Evolutionary conservation across 1,139 yeast species (phyloP).

Genomic region (Diutina neorugosa): DNA sequence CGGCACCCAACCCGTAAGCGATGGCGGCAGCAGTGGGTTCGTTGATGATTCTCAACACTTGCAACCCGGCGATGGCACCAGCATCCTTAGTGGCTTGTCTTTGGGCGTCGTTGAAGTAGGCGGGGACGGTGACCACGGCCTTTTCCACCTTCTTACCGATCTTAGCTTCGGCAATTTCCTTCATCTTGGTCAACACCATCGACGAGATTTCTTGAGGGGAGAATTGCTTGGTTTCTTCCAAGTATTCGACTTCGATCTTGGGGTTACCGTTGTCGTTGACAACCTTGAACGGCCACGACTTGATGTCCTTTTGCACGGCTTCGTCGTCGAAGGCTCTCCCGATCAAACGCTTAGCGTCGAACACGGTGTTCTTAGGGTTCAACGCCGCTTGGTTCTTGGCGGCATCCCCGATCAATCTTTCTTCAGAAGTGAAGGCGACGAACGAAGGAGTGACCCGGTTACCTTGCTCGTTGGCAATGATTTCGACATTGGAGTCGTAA

Average conservation of each 20-base stretch:
- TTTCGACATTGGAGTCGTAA: conserved; percentile 80
- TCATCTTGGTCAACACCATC: conserved; percentile 95
- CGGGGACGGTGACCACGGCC: conserved; percentile 95
- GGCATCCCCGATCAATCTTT: conserved; percentile 98
- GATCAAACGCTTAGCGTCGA: conserved; percentile 96
- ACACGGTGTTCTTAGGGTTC: conserved; percentile 93
- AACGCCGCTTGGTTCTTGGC: conserved; percentile 98
- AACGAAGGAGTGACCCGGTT: conserved; percentile 98
- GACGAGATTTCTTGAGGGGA: conserved; percentile 97
- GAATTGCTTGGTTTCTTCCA: conserved; percentile 87
- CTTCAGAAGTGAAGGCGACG: conserved; percentile 96
- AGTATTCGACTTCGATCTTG: conserved; percentile 84
- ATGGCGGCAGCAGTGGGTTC: conserved; percentile 98
- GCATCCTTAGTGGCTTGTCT: conserved; percentile 99
- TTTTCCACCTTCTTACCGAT: conserved; percentile 88
- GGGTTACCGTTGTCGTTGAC: conserved; percentile 81
- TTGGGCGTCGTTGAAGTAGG: conserved; percentile 95
- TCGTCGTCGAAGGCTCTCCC: conserved; percentile 91
- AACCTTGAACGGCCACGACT: conserved; percentile 96
- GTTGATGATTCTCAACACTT: conserved; percentile 92
- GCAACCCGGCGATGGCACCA: conserved; percentile 94
- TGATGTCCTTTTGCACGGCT: conserved; percentile 89
- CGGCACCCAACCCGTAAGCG: conserved; percentile 95
- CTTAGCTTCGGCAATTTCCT: conserved; percentile 95
- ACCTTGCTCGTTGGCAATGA: conserved; percentile 98